Evolutionary conservation across 768 basidiomycete species (phyloP), one percentile per base, ranked within the genome.

Genomic region (Boletus pseudo-olivaceus): DNA sequence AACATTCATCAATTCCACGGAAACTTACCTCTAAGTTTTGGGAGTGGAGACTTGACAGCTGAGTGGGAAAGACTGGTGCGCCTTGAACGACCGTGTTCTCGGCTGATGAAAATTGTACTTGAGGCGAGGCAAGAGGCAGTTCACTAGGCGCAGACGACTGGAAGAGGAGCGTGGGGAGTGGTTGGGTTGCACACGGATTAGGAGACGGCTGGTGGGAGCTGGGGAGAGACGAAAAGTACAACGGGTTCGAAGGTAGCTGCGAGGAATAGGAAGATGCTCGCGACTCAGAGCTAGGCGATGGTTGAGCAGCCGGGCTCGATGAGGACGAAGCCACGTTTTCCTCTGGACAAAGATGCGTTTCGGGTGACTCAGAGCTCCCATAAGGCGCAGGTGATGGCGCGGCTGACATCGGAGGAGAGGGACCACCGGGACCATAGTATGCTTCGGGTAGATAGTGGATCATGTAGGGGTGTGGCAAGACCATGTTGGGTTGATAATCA

Each of bases 371-470:
- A 19, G 63, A 60, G 5, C 23, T 2, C 5, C 35, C 44, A 11
- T 17, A 30, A n/a, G 66, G 58, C 2, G 69, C 68, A 10, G 81
- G 80, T 2, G 83, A 81, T 8, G 77, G 68, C 6, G 78, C 78
- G 15, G 76, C 75, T 0, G 83, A 82, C 33, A 81, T 53, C 0
- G 81, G 81, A 2, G 82, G 81, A 0, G 80, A 78, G n/a, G 81
- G 78, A 0, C 78, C 79, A 11, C 59, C 65, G n/a, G 72, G 58
- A 29, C 73, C 72, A 53, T 57, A 61, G n/a, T 35, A 49, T 42
- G 50, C 50, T 45, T 74, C 74, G 4, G 53, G 58, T 3, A 47
- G 51, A 62, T 45, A 67, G n/a, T 40, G 72, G 57, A 32, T 55
- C 66, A 58, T 49, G 56, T 56, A 59, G 60, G 55, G 56, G 40